Percentiles rank a stretch among this genome's conserved stretches.
phyloP scores from a whole-genome alignment of 176 grass and related monocot species.

The Calamus simplicifolius region DNA sequence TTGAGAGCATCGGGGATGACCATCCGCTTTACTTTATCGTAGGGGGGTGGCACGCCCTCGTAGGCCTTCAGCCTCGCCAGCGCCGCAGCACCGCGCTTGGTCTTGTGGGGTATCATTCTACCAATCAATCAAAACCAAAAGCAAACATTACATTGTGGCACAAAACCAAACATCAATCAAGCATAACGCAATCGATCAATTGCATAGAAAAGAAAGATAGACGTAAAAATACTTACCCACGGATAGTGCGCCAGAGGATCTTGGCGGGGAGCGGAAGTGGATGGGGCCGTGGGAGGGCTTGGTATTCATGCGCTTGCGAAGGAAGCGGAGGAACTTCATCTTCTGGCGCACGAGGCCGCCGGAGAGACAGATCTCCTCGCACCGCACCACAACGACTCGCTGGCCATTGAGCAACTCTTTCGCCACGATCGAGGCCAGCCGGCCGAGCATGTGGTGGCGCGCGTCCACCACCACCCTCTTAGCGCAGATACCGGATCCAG shows the following conservation, averaged over 20 bases:
- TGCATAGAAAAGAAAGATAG: too few species aligned
- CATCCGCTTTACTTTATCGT: conserved; percentile 79
- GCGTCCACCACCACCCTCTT: conserved; percentile 68
- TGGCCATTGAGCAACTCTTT: conserved; percentile 91
- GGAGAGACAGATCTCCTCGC: conserved; percentile 93
- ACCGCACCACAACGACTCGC: conserved; percentile 74
- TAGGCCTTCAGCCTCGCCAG: conserved; percentile 80
- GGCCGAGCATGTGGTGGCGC: conserved; percentile 88
- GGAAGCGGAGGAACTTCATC: conserved; percentile 95
- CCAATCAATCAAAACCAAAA: too few species aligned
- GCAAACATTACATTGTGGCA: too few species aligned
- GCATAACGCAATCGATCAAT: too few species aligned
- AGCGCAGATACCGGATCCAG: conserved; percentile 63
- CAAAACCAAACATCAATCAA: too few species aligned
- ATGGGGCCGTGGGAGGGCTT: conserved; percentile 90
- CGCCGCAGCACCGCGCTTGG: conserved; percentile 76
- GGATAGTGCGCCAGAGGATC: conserved; percentile 89
- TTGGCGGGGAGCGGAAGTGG: conserved; percentile 74
- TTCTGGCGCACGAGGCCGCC: conserved; percentile 84
- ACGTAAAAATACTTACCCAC: conserved; percentile 31
- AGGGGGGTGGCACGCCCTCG: conserved; percentile 86
- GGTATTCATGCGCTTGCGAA: conserved; percentile 95
- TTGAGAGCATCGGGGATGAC: conserved; percentile 95
- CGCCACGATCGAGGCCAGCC: conserved; percentile 61
- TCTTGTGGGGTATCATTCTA: conserved; percentile 99